These are phyloP conservation scores for Chytriomyces hyalinus DNA, from an alignment of 192 early-diverging fungal species.

Conservation along the genomic window DNA sequence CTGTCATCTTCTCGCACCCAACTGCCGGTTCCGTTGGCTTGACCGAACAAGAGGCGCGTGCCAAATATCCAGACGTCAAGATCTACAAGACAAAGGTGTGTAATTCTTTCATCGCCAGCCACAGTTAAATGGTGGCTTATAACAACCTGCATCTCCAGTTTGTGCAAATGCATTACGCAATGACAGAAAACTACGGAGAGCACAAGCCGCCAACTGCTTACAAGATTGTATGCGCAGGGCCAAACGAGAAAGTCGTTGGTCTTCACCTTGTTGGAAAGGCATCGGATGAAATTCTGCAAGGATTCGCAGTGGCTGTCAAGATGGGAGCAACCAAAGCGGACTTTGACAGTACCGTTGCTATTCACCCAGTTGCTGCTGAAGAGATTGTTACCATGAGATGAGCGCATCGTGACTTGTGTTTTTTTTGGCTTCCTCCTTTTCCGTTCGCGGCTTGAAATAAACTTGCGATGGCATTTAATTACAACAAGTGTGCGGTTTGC, in stretches of 20 bases:
- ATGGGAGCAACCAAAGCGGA: constrained; percentile 99
- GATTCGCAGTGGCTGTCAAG: constrained; percentile 94
- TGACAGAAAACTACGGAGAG: constrained; percentile 55
- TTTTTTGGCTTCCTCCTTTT: neutral
- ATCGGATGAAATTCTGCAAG: constrained; percentile 86
- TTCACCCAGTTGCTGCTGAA: constrained; percentile 95
- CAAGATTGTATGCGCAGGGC: constrained; percentile 86
- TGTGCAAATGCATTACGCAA: constrained; percentile 84
- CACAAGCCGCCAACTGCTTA: constrained; percentile 91
- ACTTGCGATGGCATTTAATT: too few relatives aligned
- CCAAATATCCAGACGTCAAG: constrained; percentile 79
- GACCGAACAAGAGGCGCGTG: constrained; percentile 79
- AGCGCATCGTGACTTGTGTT: constrained; percentile 17
- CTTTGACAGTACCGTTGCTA: constrained; percentile 94
- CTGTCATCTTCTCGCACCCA: constrained; percentile 95
- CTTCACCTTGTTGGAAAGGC: constrained; percentile 90
- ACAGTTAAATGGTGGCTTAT: neutral
- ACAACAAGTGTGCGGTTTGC: too few relatives aligned
- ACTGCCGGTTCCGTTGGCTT: constrained; percentile 86
- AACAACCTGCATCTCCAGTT: constrained; percentile 57
- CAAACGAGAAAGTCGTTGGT: constrained; percentile 96
- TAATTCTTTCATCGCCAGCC: neutral
- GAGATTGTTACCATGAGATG: constrained; percentile 85
- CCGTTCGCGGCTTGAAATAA: neutral
- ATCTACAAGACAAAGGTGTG: constrained; percentile 73